Evolutionary conservation across 495 filamentous ascomycete genomes (phyloP), one percentile per base, ranked within the genome.

Genomic region (Aeminium ludgeri): DNA sequence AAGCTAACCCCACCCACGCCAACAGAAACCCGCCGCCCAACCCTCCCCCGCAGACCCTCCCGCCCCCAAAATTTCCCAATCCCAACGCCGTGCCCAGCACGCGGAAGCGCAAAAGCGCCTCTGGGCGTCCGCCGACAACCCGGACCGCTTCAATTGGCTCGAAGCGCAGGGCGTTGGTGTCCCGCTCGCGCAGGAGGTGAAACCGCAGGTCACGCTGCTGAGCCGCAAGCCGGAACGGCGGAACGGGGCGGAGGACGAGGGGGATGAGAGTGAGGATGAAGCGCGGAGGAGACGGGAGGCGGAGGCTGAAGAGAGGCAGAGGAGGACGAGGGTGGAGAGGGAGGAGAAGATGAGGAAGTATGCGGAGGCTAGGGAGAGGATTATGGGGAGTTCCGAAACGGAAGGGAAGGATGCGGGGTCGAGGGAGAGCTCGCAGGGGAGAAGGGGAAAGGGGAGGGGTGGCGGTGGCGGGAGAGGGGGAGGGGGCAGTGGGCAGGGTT

Each of bases 281-380:
- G 70, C 73, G 10, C 60, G 59, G 16, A 66, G 64, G 38, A 65
- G 67, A 34, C 72, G 68, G 40, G 59, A 65, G 20, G 55, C 56
- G n/a, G 65, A 72, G 41, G 69, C 76, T 4, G 80, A 84, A 41
- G 79, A 93, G 61, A 70, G 81, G 25, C 70, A 76, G 40, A 65
- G 72, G 10, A 76, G 77, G 45, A 76, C 84, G 28, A 68, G 82
- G 59, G 67, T 69, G 38, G 82, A 91, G 48, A 67, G 70, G 3
- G 85, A 91, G 51, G 85, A 92, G 59, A 92, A 86, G 64, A 77
- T 87, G 61, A 75, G 75, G 36, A 80, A 78, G 36, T 94, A 94
- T 55, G 77, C 86, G 39, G 85, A 92, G 60, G 80, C 70, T 2
- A 68, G 86, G 10, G 80, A 85, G 50, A 73, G 78, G 54, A 69